Evolutionary conservation across 805 yeast genomes (phyloP), one percentile per base, ranked within the genome.

Genomic region (Yarrowia hollandica): DNA sequence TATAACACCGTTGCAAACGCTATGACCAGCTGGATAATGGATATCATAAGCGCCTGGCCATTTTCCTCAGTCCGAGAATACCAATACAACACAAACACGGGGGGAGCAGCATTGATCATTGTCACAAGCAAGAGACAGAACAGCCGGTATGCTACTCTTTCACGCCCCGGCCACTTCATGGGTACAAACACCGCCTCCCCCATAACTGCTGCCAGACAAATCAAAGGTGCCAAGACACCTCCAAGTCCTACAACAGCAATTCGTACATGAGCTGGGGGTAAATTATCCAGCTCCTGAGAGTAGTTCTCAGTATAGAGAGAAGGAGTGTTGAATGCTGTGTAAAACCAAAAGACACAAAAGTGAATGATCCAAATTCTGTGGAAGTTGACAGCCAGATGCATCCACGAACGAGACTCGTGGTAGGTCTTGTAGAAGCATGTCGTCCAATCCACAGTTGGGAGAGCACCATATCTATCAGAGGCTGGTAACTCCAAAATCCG

Each of bases 131-230:
- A 64, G 71, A 92, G 74, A 71, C 90, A 86, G 78, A 85, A 71
- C 67, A 94, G 78, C 72, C 99, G 85, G 76, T 96, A 88, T 28
- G 89, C 77, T 70, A 94, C 81, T 72, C 88, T 96, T 77, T 92
- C 98, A 72, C 98, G 97, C 75, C 99, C 99, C 26, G 98, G 95
- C 97, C 98, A 95, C 67, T 86, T 82, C 76, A 98, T 85, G 65
- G 99, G 99, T 62, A 94, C 98, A 68, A 90, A 94, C 71, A 84
- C 78, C 96, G 96, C 92, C 76, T 94, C 99, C 68, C 88, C 82
- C 31, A 90, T 61, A 22, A 98, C 91, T 52, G 99, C 99, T 60
- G 81, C 65, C 61, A 94, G 79, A 75, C 94, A 96, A 68, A 94
- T 82, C 55, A 81, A 71, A 62, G 84, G 75, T 54, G 97, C 98